Conservation (phyloP, 345 rosid genomes). For the Eucalyptus pauciflora region DNA sequence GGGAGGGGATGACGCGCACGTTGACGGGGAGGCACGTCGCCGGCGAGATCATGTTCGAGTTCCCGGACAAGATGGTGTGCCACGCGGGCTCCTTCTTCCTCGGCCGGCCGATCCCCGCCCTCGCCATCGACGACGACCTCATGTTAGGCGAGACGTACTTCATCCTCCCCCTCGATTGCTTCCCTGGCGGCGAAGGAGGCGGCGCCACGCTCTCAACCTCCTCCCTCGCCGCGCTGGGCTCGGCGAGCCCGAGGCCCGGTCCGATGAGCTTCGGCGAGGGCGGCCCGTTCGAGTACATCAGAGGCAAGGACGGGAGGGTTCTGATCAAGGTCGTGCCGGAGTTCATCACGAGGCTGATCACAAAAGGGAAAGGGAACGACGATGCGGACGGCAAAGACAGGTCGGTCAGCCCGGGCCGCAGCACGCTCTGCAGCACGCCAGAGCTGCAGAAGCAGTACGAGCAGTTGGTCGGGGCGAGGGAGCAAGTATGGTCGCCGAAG, state of each 20-base stretch:
- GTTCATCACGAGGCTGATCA: conserved; percentile 33
- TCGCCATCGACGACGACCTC: conserved; percentile 62
- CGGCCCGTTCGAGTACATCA: conserved; percentile 41
- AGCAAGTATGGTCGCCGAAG: conserved; percentile 37
- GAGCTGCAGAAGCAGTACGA: conserved; percentile 35
- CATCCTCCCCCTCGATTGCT: conserved; percentile 64
- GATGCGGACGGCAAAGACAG: neutral
- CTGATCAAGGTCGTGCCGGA: conserved; percentile 46
- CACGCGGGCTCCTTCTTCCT: conserved; percentile 90
- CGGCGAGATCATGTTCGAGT: conserved; percentile 89
- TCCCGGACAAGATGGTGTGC: conserved; percentile 69
- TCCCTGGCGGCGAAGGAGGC: conserved; percentile 14
- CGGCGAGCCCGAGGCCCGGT: conserved; percentile 14
- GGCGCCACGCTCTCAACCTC: conserved; percentile 34
- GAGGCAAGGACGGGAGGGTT: conserved; percentile 35
- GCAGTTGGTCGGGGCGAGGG: conserved; percentile 23
- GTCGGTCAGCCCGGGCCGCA: neutral
- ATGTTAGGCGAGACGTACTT: conserved; percentile 65
- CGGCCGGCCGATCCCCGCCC: conserved; percentile 60
- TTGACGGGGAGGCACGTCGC: conserved; percentile 54
- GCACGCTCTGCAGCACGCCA: conserved; percentile 30
- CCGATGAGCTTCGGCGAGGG: conserved; percentile 29
- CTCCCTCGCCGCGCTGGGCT: conserved; percentile 41
- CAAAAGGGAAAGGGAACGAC: neutral
- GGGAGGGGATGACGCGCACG: conserved; percentile 40